These are phyloP conservation scores for Capronia epimyces DNA, from an alignment of 2,329 filamentous ascomycete species.

Conservation along the genomic window DNA sequence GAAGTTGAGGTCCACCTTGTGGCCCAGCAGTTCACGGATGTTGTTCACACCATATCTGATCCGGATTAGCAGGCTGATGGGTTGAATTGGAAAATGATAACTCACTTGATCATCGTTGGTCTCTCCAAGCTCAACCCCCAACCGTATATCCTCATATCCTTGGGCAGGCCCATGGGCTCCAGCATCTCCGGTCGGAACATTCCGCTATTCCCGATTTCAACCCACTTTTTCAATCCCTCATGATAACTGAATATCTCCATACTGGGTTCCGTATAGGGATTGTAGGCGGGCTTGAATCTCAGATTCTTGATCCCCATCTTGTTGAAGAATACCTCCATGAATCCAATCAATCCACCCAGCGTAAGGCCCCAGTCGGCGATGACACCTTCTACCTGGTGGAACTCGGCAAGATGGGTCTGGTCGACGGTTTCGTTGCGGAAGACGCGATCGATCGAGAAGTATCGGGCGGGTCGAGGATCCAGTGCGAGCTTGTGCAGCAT, in stretches of 20 bases:
- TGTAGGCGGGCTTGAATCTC: conserved; percentile 95
- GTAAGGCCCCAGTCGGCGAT: conserved; percentile 95
- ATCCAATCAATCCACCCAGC: conserved; percentile 84
- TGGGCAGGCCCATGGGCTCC: conserved; percentile 86
- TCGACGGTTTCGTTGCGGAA: conserved; percentile 98
- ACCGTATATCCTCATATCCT: conserved; percentile 87
- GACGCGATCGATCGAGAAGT: conserved; percentile 97
- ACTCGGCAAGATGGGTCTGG: conserved; percentile 92
- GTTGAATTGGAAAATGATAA: conserved; percentile 20
- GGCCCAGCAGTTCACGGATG: conserved; percentile 84
- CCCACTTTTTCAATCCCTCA: conserved; percentile 78
- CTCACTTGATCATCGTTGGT: conserved; percentile 95
- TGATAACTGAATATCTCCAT: conserved; percentile 99
- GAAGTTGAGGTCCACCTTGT: conserved; percentile 92
- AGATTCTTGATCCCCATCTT: conserved; percentile 89
- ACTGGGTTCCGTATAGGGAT: conserved; percentile 88
- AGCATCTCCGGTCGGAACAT: conserved; percentile 99
- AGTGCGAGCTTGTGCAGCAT: conserved; percentile 86
- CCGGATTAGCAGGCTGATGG: conserved; percentile 2
- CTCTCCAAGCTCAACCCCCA: conserved; percentile 88
- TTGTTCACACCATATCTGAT: conserved; percentile 67
- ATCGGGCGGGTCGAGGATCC: conserved; percentile 78
- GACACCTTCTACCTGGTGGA: conserved; percentile 97
- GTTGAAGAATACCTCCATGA: conserved; percentile 91
- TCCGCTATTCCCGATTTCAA: conserved; percentile 95